Base-by-base conservation (phyloP, 2,329 filamentous ascomycete species). In the Pseudogymnoascus sp. region DNA sequence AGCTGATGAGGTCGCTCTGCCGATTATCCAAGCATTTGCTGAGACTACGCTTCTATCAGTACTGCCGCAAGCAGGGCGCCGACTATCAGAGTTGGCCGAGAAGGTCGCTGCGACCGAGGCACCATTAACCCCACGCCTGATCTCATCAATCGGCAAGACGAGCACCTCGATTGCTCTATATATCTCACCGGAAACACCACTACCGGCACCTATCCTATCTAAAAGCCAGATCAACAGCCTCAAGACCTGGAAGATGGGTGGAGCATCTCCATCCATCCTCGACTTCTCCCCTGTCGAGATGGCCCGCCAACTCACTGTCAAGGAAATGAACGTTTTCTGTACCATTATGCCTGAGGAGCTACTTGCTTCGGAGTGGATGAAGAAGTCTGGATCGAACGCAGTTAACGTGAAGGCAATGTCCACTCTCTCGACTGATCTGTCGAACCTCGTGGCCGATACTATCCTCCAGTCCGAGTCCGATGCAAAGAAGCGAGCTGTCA, bases 341-440 rank as follows among this genome's bases (percentile, higher is more conserved):
- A 86, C 89, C 2, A 97, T 99, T 67, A 82, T 93, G 68, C 91
- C 95, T 0, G 91, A 97, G 68, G 95, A 99, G 75, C 84, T 99
- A 4, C 81, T 99, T 8, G 91, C 88, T 2, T 90, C 91, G 0
- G 92, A 96, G 75, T 97, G 93, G 92, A 96, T 89, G 76, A 97
- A 96, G 79, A 91, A 92, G 70, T 83, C 85, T 2, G 90, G 88
- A 4, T 86, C 85, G 0, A 85, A 89, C 65, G 90, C 93, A 1
- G 86, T 90, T 40, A 96, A 97, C 67, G 93, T 99, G 66, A 90
- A 93, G 73, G 90, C 91, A 4, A 96, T 97, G 91, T 95, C 93
- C 1, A 87, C 89, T 0, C 80, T 99, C 42, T 96, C 93, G 2
- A 99, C 92, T 0, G 93, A 97, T 67, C 79, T 99, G 16, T 92